These are phyloP conservation scores for Fusarium mexicanum DNA, from an alignment of 2,329 filamentous ascomycete species.

Conservation along the genomic window DNA sequence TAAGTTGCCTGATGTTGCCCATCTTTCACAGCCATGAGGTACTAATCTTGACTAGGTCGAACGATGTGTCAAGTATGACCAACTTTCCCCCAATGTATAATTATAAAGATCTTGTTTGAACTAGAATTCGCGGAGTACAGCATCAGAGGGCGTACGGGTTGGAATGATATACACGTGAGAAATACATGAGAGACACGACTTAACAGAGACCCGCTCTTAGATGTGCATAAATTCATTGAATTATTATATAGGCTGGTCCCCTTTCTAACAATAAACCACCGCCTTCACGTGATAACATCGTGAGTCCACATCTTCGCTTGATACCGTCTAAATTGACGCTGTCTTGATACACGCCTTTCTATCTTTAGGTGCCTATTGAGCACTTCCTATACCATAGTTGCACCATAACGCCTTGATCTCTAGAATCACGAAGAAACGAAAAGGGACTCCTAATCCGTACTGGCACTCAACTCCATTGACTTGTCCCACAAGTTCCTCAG, in stretches of 20 bases:
- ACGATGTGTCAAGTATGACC: constrained; percentile 89
- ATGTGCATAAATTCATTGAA: not conserved
- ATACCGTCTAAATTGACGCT: constrained; percentile 10
- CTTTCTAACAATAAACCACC: not conserved
- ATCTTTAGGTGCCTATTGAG: constrained; percentile 16
- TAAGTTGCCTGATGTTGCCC: constrained; percentile 54
- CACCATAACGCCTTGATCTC: constrained; percentile 16
- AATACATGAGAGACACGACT: not conserved
- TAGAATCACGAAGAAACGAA: constrained; percentile 13
- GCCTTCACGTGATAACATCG: not conserved
- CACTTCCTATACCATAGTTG: constrained; percentile 19
- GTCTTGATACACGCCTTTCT: constrained; percentile 19
- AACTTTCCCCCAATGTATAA: constrained; percentile 86
- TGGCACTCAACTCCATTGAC: constrained; percentile 65
- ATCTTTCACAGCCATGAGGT: not conserved
- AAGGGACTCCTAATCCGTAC: constrained; percentile 43
- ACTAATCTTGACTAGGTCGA: constrained; percentile 69
- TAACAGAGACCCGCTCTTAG: constrained; percentile 2
- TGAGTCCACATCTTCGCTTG: constrained; percentile 2
- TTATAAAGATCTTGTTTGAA: constrained; percentile 19
- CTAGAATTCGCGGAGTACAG: not conserved
- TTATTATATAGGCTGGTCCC: constrained; percentile 1
- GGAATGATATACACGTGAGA: not conserved
- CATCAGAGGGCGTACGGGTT: constrained; percentile 28
- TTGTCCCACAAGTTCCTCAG: constrained; percentile 71